phyloP scores from a whole-genome alignment of 1,284 basidiomycete genomes.

The Irpex sp. region DNA sequence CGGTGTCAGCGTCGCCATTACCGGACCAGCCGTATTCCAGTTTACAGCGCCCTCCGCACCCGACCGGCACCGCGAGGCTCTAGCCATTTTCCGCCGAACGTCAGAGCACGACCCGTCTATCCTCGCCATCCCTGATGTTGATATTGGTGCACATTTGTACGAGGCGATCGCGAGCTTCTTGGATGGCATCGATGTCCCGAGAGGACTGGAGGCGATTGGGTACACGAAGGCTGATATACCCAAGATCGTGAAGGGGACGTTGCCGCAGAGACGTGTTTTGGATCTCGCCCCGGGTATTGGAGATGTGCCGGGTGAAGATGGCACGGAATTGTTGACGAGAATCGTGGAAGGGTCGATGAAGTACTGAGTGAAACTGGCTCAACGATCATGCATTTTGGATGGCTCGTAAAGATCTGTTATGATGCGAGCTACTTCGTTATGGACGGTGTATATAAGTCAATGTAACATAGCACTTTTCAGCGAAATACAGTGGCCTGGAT shows the following conservation, averaged over 20 bases:
- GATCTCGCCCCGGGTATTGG: slow-evolving; percentile 85
- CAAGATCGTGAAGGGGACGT: slow-evolving; percentile 77
- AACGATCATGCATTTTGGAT: neutral
- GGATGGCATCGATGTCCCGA: slow-evolving; percentile 80
- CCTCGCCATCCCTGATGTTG: slow-evolving; percentile 71
- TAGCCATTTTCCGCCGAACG: slow-evolving; percentile 76
- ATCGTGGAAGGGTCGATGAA: slow-evolving; percentile 76
- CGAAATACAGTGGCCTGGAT: too few relatives aligned
- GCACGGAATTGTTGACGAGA: slow-evolving; percentile 67
- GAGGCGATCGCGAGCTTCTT: slow-evolving; percentile 92
- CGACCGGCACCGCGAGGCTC: slow-evolving; percentile 83
- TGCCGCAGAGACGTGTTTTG: slow-evolving; percentile 83
- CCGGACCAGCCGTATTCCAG: slow-evolving; percentile 90
- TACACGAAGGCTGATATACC: slow-evolving; percentile 65
- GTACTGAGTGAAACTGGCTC: slow-evolving; percentile 39
- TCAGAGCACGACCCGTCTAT: slow-evolving; percentile 64
- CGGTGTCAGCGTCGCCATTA: slow-evolving; percentile 80
- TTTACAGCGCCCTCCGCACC: slow-evolving; percentile 92
- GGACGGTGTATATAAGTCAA: neutral
- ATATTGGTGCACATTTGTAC: slow-evolving; percentile 77
- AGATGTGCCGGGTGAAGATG: slow-evolving; percentile 73
- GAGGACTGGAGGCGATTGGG: slow-evolving; percentile 84
- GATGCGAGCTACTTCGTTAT: neutral
- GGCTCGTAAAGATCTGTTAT: neutral
- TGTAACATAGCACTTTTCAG: neutral